Percentiles rank a stretch among this genome's conserved stretches.
Evolutionary conservation across 176 grass and related monocot species (phyloP).

Genomic region (Carex kokanica): DNA sequence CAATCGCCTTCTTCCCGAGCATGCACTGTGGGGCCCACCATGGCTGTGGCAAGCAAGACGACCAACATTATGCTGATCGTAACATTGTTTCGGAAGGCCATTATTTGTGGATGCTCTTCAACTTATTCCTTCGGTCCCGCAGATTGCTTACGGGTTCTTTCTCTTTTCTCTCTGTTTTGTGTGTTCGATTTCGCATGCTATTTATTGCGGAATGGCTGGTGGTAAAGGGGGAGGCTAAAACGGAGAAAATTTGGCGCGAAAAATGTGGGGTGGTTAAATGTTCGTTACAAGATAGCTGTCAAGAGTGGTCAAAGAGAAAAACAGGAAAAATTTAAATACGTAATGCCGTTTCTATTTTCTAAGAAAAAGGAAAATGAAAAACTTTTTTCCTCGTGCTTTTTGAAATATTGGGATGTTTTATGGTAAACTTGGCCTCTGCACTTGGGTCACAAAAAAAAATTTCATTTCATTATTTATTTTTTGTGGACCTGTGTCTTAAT

Average conservation of each 20-base stretch:
- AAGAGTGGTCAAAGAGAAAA: neutral
- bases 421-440: neutral
- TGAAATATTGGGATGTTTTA: neutral
- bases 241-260: neutral
- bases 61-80: neutral
- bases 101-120: neutral
- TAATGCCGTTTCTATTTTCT: neutral
- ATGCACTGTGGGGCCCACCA: neutral
- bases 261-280: neutral
- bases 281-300: neutral
- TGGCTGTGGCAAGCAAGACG: neutral
- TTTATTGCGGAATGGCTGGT: neutral
- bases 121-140: neutral
- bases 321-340: neutral
- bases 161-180: neutral
- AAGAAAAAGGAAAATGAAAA: neutral
- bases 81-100: constrained; percentile 16
- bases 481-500: too few species aligned
- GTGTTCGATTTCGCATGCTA: neutral
- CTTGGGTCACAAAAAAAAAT: neutral
- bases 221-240: neutral
- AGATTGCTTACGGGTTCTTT: neutral
- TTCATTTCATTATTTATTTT: too few species aligned
- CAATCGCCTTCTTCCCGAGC: neutral
- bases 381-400: neutral